These are phyloP conservation scores for Pseudomicrostroma phylloplanum DNA, from an alignment of 1,284 basidiomycete genomes.

Conservation along the genomic window DNA sequence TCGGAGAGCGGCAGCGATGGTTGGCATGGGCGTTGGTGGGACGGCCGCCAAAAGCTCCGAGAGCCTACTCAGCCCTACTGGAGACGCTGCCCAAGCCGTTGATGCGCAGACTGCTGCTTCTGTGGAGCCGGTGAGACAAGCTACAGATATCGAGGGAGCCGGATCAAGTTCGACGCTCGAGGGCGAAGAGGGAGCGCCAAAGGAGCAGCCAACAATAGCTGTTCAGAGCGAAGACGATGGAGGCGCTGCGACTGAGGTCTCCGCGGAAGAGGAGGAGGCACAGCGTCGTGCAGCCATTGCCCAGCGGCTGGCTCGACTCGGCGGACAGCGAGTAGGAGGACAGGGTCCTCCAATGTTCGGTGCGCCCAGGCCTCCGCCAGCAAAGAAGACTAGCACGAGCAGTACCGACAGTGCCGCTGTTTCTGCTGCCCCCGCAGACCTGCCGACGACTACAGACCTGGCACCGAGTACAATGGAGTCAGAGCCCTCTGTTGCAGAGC, in stretches of 20 bases:
- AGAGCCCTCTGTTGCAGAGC: neutral
- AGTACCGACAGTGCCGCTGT: neutral
- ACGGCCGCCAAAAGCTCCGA: conserved; percentile 2
- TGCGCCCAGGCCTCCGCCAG: conserved; percentile 6
- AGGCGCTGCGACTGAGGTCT: neutral
- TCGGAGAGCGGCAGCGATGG: conserved; percentile 3
- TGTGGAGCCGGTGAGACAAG: too few species aligned
- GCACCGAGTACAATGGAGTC: neutral
- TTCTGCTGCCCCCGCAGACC: neutral
- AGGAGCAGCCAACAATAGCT: neutral
- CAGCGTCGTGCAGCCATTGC: conserved; percentile 18
- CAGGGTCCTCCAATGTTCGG: conserved; percentile 12
- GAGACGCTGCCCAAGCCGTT: neutral
- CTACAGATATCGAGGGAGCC: neutral
- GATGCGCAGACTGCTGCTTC: neutral
- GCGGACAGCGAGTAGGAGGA: conserved; percentile 17
- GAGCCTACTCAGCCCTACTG: neutral
- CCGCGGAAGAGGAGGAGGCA: conserved; percentile 19
- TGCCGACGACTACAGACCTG: too few species aligned
- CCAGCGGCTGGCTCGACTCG: conserved; percentile 16
- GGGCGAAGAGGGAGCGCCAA: neutral
- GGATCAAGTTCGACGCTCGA: neutral
- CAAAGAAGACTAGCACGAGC: conserved; percentile 7
- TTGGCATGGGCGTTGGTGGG: conserved; percentile 8
- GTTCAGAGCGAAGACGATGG: neutral